Conservation (phyloP, 345 rosid genomes). For the Citrus mangshanensis region DNA sequence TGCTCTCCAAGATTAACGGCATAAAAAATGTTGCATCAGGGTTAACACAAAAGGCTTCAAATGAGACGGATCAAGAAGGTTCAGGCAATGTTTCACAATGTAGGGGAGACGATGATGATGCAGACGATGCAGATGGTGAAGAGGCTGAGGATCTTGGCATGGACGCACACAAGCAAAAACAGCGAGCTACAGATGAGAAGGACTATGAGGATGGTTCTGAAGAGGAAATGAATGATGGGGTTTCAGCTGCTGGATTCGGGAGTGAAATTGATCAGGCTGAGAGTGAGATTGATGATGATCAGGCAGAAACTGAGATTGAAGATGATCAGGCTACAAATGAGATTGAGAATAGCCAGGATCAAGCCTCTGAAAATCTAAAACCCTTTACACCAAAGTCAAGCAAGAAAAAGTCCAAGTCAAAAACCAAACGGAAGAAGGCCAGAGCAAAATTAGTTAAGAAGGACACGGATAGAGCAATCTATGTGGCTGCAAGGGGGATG, state of each 20-base stretch:
- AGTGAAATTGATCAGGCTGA: slow-evolving; percentile 37
- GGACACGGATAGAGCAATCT: slow-evolving; percentile 48
- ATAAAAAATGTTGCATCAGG: slow-evolving; percentile 43
- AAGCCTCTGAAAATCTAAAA: slow-evolving; percentile 18
- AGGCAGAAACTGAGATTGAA: slow-evolving; percentile 23
- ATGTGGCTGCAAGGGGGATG: slow-evolving; percentile 35
- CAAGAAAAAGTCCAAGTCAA: slow-evolving; percentile 28
- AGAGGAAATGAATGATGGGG: slow-evolving; percentile 37
- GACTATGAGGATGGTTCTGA: slow-evolving; percentile 70
- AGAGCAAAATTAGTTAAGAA: slow-evolving; percentile 19
- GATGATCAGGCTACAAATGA: slow-evolving; percentile 17
- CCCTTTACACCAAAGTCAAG: slow-evolving; percentile 21
- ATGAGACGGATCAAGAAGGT: slow-evolving; percentile 46
- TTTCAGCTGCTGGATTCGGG: slow-evolving; percentile 26
- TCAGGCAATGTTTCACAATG: slow-evolving; percentile 29
- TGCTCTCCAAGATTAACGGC: slow-evolving; percentile 74
- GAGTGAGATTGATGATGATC: slow-evolving; percentile 17
- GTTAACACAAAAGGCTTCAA: slow-evolving; percentile 34
- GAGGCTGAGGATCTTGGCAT: slow-evolving; percentile 78
- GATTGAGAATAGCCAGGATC: slow-evolving; percentile 35
- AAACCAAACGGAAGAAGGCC: slow-evolving; percentile 30
- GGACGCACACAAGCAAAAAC: slow-evolving; percentile 66
- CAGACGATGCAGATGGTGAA: slow-evolving; percentile 46
- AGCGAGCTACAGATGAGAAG: slow-evolving; percentile 61
- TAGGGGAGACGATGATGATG: slow-evolving; percentile 34